Evolutionary conservation across 176 grass and related monocot species (phyloP).

Genomic region (Eragrostis nindensis): DNA sequence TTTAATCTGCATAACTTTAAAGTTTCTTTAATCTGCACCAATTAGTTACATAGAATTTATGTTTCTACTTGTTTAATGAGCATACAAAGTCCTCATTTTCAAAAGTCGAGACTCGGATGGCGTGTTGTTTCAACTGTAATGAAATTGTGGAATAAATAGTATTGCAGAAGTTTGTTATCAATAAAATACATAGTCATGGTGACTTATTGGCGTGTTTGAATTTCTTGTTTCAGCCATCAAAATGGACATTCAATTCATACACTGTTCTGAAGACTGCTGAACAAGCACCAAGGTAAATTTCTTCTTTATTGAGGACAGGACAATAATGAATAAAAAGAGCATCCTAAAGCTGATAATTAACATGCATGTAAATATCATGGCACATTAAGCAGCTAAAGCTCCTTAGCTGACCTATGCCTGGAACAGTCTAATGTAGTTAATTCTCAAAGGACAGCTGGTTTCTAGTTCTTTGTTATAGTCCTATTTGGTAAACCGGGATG

Average conservation of each 20-base stretch:
- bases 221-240: slow-evolving; percentile 78
- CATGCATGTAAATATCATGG: background rate
- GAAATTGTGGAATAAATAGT: slow-evolving; percentile 3
- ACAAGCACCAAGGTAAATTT: slow-evolving; percentile 84
- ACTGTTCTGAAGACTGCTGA: slow-evolving; percentile 90
- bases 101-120: slow-evolving; percentile 20
- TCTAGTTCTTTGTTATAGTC: background rate
- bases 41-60: slow-evolving; percentile 4
- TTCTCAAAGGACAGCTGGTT: background rate
- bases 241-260: slow-evolving; percentile 92
- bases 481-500: no score
- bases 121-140: background rate
- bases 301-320: slow-evolving; percentile 11
- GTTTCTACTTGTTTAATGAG: no score
- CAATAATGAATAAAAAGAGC: background rate
- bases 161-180: background rate
- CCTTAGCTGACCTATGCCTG: background rate
- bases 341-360: background rate
- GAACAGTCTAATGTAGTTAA: background rate
- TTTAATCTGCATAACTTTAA: no score
- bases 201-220: slow-evolving; percentile 19
- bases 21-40: background rate
- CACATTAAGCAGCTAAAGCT: background rate
- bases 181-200: slow-evolving; percentile 23
- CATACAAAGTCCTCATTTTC: slow-evolving; percentile 5